Conservation (phyloP, 1,284 basidiomycete genomes). For the Coniferiporia sulphurascens region DNA sequence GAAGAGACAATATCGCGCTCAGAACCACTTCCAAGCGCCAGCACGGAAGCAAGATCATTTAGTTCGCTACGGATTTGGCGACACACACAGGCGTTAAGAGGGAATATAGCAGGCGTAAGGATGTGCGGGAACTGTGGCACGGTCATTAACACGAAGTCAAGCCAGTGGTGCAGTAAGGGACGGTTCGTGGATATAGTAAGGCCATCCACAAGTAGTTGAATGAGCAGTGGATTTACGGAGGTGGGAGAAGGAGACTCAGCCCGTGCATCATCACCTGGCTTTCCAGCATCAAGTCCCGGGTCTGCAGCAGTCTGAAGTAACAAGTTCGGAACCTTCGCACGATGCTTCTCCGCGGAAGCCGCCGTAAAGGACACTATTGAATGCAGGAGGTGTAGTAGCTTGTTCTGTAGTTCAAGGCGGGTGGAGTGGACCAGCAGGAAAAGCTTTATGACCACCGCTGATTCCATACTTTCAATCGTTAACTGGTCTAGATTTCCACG, state of each 20-base stretch:
- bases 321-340: slow-evolving; percentile 29
- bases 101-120: slow-evolving; percentile 63
- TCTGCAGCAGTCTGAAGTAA: slow-evolving; percentile 29
- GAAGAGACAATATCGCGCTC: slow-evolving; percentile 39
- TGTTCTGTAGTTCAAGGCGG: slow-evolving; percentile 84
- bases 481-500: slow-evolving; percentile 69
- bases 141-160: slow-evolving; percentile 93
- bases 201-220: slow-evolving; percentile 78
- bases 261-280: neutral
- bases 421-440: slow-evolving; percentile 66
- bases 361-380: slow-evolving; percentile 67
- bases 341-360: slow-evolving; percentile 15
- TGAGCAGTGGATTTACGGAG: slow-evolving; percentile 62
- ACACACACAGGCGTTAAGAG: slow-evolving; percentile 80
- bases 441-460: slow-evolving; percentile 69
- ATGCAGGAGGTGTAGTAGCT: slow-evolving; percentile 88
- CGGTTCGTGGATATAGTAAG: slow-evolving; percentile 68
- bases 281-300: neutral
- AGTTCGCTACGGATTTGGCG: slow-evolving; percentile 63
- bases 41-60: slow-evolving; percentile 46
- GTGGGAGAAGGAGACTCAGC: slow-evolving; percentile 29
- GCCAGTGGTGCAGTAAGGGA: slow-evolving; percentile 88
- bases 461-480: slow-evolving; percentile 62
- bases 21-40: slow-evolving; percentile 30
- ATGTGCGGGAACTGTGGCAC: slow-evolving; percentile 77